phyloP scores from a whole-genome alignment of 2,329 filamentous ascomycete species.

The Fusarium phyllophilum region DNA sequence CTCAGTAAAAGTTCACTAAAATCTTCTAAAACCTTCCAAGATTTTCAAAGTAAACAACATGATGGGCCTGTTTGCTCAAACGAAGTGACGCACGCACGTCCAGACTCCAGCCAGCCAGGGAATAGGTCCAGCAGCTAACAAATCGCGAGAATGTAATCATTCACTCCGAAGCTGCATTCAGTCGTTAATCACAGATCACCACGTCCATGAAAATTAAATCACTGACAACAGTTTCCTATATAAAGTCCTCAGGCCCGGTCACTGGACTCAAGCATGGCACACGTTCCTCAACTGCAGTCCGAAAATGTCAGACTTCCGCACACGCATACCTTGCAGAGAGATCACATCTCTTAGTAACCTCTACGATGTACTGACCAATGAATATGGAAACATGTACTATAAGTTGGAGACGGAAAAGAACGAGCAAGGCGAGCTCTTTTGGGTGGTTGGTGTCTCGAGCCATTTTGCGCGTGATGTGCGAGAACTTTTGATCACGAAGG shows the following conservation, averaged over 20 bases:
- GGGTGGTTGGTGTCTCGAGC: background rate
- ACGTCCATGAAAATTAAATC: fast-evolving
- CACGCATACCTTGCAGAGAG: background rate
- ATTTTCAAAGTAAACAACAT: background rate
- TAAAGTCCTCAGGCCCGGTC: background rate
- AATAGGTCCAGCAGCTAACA: background rate
- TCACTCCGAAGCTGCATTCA: background rate
- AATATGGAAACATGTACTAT: background rate
- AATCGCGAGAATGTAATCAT: background rate
- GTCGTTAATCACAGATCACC: background rate
- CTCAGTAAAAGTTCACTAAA: background rate
- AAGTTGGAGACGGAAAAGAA: background rate
- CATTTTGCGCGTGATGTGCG: background rate
- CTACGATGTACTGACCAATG: background rate
- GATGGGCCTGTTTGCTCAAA: background rate
- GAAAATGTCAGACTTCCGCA: background rate
- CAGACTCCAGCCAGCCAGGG: background rate
- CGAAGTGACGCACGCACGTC: background rate
- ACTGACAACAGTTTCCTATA: background rate
- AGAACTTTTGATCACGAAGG: background rate
- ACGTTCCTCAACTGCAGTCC: background rate
- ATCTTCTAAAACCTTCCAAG: background rate
- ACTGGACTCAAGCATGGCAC: background rate
- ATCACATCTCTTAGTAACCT: background rate
- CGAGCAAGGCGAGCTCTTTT: background rate